Evolutionary conservation across 805 yeast genomes (phyloP), one percentile per base, ranked within the genome.

Genomic region (Cyberlindnera meyerae): DNA sequence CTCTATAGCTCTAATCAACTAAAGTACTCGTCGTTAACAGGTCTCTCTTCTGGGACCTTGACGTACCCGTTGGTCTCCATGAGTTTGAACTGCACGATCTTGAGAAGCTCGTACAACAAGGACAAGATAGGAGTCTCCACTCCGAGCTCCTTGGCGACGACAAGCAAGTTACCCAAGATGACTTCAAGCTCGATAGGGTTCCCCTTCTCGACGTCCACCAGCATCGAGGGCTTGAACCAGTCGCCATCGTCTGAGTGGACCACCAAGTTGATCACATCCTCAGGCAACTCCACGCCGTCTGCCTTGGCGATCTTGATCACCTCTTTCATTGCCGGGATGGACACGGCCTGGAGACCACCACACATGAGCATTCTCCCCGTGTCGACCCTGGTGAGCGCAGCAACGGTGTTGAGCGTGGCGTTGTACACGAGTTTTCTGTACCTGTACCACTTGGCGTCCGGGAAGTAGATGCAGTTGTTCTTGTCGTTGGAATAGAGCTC

Each of bases 381-480:
- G 48, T 79, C 86, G 8, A 76, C 57, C 11, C 71, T 71, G 3
- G 81, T 74, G 33, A 80, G 54, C 0, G 85, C 77, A 42, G 82
- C 68, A 6, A 73, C 61, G 8, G 88, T 71, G 60, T 83, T 83
- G 51, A 77, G 61, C 1, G 81, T 62, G 17, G 83, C 79, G 54
- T 82, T 83, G 61, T 82, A 82, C 9, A 83, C 70, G 42, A 83
- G 66, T 54, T 83, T 83, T 42, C 68, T 63, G 75, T 83, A 80
- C 46, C 93, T 65, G 29, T 71, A 63, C 56, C 55, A 65, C 51
- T 68, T 67, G 26, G 70, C 73, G 47, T 73, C 66, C 7, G 65
- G 63, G 38, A 61, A 66, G 42, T 65, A 67, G 13, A 44, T 47
- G 43, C 67, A 60, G 5, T 56, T 45, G 45, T 75, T 75, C 32